Evolutionary conservation across 768 basidiomycete species (phyloP), one percentile per base, ranked within the genome.

Genomic region (Lactarius sp.): DNA sequence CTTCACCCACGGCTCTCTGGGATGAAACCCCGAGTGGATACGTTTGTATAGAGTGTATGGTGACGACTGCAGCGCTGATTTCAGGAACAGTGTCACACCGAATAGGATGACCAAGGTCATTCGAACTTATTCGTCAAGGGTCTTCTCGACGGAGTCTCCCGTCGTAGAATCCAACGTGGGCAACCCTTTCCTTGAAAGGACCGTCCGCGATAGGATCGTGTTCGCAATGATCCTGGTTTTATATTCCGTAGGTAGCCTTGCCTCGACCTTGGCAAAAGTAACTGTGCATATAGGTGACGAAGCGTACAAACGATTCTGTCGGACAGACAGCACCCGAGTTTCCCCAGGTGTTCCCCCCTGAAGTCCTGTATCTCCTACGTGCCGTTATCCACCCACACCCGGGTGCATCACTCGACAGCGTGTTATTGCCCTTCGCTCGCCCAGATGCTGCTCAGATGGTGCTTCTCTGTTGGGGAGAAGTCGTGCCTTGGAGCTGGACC

Each of bases 401-500:
- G 68, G 68, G 55, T 59, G 68, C 61, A 63, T 57, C 22, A 27
- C 51, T 27, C n/a, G 53, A n/a, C 14, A 44, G 14, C 10, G 31
- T 36, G 3, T 8, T 52, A 13, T 42, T 52, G 1, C 57, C 70
- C 2, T 61, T 64, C 39, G 39, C 33, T 41, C 33, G 14, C 9
- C 70, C 80, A 6, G 80, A 84, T 70, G 60, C 69, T 51, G 72
- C 85, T 12, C 79, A 81, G 62, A 71, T 52, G 6, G 76, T 87
- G 22, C 70, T 90, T n/a, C 59, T 87, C n/a, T 74, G 74, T 64
- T 89, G 85, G 83, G 82, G 83, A 36, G 66, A 77, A 12, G 73
- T 80, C 12, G 71, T 87, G 3, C 78, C 81, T 1, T 90, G 88
- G 88, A 77, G 77, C 59, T 92, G 90, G 88, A 73, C 70, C 12